Percentiles rank a stretch among this genome's conserved stretches.
These are phyloP conservation scores for Lycium ferocissimum DNA, from an alignment of 257 asterid species.

Conservation along the genomic window DNA sequence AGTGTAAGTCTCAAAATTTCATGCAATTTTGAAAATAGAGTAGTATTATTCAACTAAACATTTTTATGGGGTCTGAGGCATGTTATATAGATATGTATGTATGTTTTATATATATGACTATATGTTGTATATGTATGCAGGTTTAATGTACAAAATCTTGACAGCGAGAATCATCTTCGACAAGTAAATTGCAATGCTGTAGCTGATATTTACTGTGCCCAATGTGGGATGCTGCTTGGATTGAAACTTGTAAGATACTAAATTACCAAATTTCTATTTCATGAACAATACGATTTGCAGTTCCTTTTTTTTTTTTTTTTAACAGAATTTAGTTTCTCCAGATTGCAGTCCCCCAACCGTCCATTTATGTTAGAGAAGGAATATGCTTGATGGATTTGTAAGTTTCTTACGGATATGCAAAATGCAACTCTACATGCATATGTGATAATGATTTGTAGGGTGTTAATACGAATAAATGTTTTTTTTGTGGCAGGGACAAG, in stretches of 20 bases:
- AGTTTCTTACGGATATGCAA: neutral
- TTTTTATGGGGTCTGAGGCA: neutral
- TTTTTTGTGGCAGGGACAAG: neutral
- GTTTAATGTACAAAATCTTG: neutral
- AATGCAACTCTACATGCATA: neutral
- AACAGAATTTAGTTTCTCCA: neutral
- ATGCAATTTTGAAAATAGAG: neutral
- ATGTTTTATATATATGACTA: neutral
- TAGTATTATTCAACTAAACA: neutral
- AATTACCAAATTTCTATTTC: neutral
- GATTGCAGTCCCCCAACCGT: neutral
- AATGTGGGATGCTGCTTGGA: conserved; percentile 1
- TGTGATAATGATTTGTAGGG: neutral
- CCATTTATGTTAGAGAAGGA: neutral
- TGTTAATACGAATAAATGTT: neutral
- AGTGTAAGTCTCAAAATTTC: neutral
- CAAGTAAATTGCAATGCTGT: neutral
- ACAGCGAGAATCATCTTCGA: neutral
- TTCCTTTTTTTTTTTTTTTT: neutral
- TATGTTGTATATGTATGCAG: conserved; percentile 3
- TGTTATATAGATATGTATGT: neutral
- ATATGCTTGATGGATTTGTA: conserved; percentile 15
- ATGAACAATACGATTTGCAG: neutral
- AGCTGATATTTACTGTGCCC: neutral
- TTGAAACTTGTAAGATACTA: conserved; percentile 12